Evolutionary conservation across 2,329 filamentous ascomycete species (phyloP).

Genomic region (Ophiostoma ulmi): DNA sequence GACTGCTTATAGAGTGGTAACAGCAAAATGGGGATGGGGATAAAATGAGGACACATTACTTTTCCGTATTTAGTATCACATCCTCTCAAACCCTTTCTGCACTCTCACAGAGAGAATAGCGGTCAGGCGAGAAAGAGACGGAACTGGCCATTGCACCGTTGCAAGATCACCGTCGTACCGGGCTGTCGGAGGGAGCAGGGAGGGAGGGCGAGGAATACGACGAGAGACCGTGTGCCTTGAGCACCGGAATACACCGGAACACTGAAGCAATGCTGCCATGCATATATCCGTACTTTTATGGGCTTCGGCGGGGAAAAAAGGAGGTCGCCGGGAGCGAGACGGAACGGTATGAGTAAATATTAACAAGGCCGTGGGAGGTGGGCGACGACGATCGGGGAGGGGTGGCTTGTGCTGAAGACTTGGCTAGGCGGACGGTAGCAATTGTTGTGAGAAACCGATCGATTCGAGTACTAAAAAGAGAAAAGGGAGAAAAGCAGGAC

Average conservation of each 20-base stretch:
- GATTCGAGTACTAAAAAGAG: conserved; percentile 27
- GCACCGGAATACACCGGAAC: conserved; percentile 2
- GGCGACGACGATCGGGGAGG: not conserved
- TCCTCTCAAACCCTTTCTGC: not conserved
- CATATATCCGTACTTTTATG: not conserved
- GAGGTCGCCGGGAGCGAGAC: not conserved
- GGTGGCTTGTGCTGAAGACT: not conserved
- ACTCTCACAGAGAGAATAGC: not conserved
- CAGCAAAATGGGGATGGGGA: not conserved
- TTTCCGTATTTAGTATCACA: conserved; percentile 5
- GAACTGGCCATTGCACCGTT: conserved; percentile 6
- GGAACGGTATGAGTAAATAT: not conserved
- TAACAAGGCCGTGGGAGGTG: not conserved
- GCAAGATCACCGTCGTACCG: conserved; percentile 16
- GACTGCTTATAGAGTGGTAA: not conserved
- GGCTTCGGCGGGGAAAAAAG: not conserved
- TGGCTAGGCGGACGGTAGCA: not conserved
- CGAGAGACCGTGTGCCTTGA: not conserved
- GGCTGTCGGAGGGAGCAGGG: not conserved
- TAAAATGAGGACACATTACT: conserved; percentile 19
- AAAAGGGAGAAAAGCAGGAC: conserved; percentile 12
- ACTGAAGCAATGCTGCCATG: not conserved
- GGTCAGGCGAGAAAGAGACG: not conserved
- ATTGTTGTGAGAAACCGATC: conserved; percentile 22
- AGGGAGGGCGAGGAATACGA: not conserved